Evolutionary conservation across 2,329 filamentous ascomycete genomes (phyloP), one percentile per base, ranked within the genome.

Genomic region (Knufia fluminis): DNA sequence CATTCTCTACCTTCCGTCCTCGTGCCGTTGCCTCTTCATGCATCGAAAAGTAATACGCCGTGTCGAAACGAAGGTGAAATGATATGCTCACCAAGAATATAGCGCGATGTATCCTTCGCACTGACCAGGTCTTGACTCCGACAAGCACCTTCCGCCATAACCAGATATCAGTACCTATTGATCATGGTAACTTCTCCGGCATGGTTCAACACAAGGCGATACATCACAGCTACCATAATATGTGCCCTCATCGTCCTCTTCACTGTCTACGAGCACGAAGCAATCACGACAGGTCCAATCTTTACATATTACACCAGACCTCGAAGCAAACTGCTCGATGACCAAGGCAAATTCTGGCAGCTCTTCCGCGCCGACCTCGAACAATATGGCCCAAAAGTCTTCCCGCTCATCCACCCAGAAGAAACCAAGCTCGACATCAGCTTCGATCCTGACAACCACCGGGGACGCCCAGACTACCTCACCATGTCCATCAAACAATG

Each of bases 321-420:
- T 35, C 22, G n/a, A 19, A 40, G 35, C 31, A 9, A 17, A 2
- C 22, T 48, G 8, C 45, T 48, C 19, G 14, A 19, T 17, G 33
- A 48, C 4, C 45, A 48, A 12, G 45, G 45, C 35, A 39, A 48
- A 3, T 67, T 68, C 51, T 69, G 66, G 66, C 57, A 50, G 6
- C 54, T 60, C 16, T 64, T 69, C 26, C 60, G 65, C 31, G 54
- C 59, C 1, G 52, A 65, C 7, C 54, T 69, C n/a, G 57, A 59
- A 8, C 51, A 55, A n/a, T 56, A 66, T 44, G 56, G 55, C 19
- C 66, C 66, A 1, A 57, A 59, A 46, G 61, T 60, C 47, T 41
- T 57, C 2, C 56, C 64, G 2, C 62, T 64, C 2, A 24, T 59
- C n/a, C 58, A 61, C 28, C 40, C 60, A 10, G 60, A 57, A 16